Conservation (phyloP, 768 basidiomycete species). For the Mycena albidolilacea region DNA sequence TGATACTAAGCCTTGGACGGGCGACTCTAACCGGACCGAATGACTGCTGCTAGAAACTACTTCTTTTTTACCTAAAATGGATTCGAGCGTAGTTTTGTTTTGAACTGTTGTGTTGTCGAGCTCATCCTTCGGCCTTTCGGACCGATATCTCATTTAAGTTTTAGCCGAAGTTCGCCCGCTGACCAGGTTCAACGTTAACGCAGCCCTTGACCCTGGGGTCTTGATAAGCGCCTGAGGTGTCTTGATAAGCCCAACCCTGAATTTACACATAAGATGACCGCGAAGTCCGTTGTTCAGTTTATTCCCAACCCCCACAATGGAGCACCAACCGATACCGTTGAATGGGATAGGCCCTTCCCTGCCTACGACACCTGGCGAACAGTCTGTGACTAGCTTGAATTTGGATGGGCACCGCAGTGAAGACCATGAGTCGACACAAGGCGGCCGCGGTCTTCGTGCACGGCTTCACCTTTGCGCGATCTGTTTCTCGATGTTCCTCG, state of each 20-base stretch:
- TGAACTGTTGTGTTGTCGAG: too few relatives aligned
- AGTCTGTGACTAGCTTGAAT: slow-evolving; percentile 20
- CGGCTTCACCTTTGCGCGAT: slow-evolving; percentile 27
- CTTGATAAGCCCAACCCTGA: not conserved
- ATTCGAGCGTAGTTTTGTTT: too few relatives aligned
- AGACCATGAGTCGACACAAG: not conserved
- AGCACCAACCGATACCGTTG: slow-evolving; percentile 14
- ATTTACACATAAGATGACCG: too few relatives aligned
- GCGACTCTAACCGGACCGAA: not conserved
- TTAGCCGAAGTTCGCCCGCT: not conserved
- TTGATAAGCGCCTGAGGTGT: not conserved
- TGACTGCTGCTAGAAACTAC: not conserved
- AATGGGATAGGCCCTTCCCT: slow-evolving; percentile 10
- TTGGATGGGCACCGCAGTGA: not conserved
- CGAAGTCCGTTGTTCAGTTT: not conserved
- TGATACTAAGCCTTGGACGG: not conserved
- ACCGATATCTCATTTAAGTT: not conserved
- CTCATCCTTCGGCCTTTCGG: too few relatives aligned
- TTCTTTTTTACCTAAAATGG: not conserved
- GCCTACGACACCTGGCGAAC: slow-evolving; percentile 16
- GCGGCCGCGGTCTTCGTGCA: not conserved
- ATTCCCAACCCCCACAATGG: slow-evolving; percentile 19
- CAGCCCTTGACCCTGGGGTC: not conserved
- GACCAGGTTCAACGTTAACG: not conserved
- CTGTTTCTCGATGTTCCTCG: slow-evolving; percentile 28